phyloP scores from a whole-genome alignment of 352 stramenopile genomes.

The Pythium volutum region DNA sequence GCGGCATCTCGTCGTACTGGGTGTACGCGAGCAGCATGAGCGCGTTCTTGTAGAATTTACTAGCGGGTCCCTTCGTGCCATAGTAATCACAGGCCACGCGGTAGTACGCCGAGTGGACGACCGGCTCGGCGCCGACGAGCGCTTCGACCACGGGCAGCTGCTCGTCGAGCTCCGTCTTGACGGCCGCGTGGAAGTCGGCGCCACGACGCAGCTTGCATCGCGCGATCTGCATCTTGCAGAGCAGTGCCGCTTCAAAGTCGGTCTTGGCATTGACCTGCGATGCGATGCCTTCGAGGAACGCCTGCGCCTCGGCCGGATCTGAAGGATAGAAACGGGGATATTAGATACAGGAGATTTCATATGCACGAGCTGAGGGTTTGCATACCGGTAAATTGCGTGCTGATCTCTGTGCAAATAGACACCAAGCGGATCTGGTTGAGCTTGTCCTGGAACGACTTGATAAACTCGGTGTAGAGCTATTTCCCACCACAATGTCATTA shows the following conservation, averaged over 20 bases:
- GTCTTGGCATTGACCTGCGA: conserved; percentile 58
- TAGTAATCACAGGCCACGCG: conserved; percentile 93
- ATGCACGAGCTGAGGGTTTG: not conserved
- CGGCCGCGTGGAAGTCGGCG: conserved; percentile 45
- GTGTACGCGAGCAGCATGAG: conserved; percentile 97
- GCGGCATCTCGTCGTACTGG: conserved; percentile 86
- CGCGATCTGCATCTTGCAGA: conserved; percentile 78
- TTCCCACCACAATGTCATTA: not conserved
- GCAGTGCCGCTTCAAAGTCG: conserved; percentile 58
- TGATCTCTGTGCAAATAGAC: conserved; percentile 90
- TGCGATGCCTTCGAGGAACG: conserved; percentile 68
- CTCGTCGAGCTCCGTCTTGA: conserved; percentile 70
- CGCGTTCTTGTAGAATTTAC: conserved; percentile 96
- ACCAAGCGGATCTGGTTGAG: conserved; percentile 95
- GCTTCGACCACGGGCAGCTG: conserved; percentile 75
- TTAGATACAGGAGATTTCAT: not conserved
- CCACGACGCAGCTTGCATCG: conserved; percentile 69
- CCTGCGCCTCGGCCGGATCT: conserved; percentile 61
- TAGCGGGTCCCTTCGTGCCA: conserved; percentile 82
- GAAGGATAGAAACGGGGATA: not conserved
- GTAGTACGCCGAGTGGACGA: conserved; percentile 94
- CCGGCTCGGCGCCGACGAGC: conserved; percentile 82
- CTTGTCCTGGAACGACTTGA: conserved; percentile 93
- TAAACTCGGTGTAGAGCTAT: conserved; percentile 93
- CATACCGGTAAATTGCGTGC: conserved; percentile 56